phyloP scores from a whole-genome alignment of 148 eudicot species.

The Limonium bicolor region DNA sequence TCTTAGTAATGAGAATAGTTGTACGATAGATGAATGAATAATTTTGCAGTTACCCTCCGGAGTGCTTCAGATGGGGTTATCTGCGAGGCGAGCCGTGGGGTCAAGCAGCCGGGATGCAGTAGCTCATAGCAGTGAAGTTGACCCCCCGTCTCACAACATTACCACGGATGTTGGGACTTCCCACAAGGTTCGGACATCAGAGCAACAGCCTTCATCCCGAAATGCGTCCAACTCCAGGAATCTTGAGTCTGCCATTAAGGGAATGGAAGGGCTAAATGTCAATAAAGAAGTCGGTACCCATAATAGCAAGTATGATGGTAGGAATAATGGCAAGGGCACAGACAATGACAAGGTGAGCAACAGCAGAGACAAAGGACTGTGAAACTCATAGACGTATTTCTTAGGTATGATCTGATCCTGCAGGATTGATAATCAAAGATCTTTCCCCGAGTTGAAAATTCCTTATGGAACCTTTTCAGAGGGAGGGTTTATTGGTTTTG shows the following conservation, averaged over 20 bases:
- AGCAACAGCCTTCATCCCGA: constrained; percentile 18
- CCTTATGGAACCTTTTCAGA: too few relatives aligned
- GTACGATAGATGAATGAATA: too few relatives aligned
- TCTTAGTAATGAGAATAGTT: too few relatives aligned
- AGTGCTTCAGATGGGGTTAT: constrained; percentile 11
- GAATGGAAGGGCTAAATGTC: constrained; percentile 66
- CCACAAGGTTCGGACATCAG: constrained; percentile 14
- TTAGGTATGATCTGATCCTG: too few relatives aligned
- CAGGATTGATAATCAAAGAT: too few relatives aligned
- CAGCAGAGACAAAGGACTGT: too few relatives aligned
- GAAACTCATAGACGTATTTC: too few relatives aligned
- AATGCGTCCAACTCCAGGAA: constrained; percentile 15
- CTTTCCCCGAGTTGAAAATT: too few relatives aligned
- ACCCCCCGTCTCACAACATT: constrained; percentile 2
- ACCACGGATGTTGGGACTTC: background rate
- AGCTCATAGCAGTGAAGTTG: constrained; percentile 19
- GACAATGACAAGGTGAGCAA: too few relatives aligned
- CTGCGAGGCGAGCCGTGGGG: constrained; percentile 18
- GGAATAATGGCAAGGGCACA: too few relatives aligned
- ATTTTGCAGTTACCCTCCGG: constrained; percentile 13
- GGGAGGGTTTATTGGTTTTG: too few relatives aligned
- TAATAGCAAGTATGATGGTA: too few relatives aligned
- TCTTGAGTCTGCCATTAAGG: constrained; percentile 48
- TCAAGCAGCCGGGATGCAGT: constrained; percentile 36
- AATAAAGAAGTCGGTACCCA: constrained; percentile 38